Evolutionary conservation across 192 early-diverging fungal genomes (phyloP).

Genomic region (Linnemannia elongata): DNA sequence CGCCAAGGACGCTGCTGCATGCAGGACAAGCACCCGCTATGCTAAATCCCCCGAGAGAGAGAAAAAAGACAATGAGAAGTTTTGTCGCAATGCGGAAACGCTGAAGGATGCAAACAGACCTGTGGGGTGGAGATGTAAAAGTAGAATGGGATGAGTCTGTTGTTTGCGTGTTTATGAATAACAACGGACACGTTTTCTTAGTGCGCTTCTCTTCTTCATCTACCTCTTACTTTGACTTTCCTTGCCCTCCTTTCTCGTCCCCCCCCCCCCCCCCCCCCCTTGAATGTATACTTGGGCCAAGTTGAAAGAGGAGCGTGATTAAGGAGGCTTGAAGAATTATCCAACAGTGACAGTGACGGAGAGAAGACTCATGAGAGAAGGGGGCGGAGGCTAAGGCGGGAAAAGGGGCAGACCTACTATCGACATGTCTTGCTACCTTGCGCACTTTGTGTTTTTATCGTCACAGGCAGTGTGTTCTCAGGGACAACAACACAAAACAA

Average conservation of each 20-base stretch:
- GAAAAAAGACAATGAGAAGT: not conserved
- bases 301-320: not conserved
- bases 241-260: not conserved
- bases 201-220: not conserved
- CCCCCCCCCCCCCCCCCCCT: constrained; percentile 5
- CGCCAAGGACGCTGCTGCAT: not conserved
- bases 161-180: not conserved
- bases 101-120: not conserved
- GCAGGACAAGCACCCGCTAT: not conserved
- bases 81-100: not conserved
- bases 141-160: not conserved
- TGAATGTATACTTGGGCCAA: not conserved
- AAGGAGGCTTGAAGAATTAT: not conserved
- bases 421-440: not conserved
- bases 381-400: not conserved
- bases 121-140: not conserved
- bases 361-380: not conserved
- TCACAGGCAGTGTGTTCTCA: not conserved
- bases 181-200: not conserved
- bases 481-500: not conserved
- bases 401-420: not conserved
- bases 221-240: not conserved
- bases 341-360: not conserved
- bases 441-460: not conserved
- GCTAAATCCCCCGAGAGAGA: not conserved